Base-by-base conservation (phyloP, 1,284 basidiomycete genomes). In the Tilletiopsis washingtonensis region DNA sequence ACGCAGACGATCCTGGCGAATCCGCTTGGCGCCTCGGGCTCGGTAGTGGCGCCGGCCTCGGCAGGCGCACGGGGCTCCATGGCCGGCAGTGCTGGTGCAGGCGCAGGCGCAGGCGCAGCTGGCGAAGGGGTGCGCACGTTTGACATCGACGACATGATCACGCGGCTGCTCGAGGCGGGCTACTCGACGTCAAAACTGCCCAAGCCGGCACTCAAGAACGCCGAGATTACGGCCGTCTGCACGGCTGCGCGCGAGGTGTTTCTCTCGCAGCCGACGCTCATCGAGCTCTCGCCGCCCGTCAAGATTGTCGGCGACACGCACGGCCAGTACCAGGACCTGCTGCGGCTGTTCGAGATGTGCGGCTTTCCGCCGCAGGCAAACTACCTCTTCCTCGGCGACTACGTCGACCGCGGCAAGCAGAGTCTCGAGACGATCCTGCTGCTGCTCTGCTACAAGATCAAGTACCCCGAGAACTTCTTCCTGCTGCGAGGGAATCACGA, bases 391-490 rank as follows among this genome's bases (percentile, higher is more conserved):
- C 80, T 97, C 27, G 93, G 93, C 45, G 93, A 98, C 77, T 98
- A 98, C 68, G 94, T 99, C 62, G 94, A 99, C 76, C 81, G 94
- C 59, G 94, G 94, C 49, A 98, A 98, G 78, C 94, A 98, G 77
- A 91, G 87, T 67, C 81, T 99, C 50, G 94, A 99, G 76, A 98
- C 94, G 9, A 98, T 99, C 67, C 81, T 97, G 25, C 81, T 99
- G 42, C 79, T 99, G 29, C 79, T 98, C 32, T 97, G 91, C 76
- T 98, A 98, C 82, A 99, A 99, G 62, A 73, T 74, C 61, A 98
- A 98, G 77, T 99, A 93, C 76, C 94, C 94, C 2, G 94, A 99
- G 78, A 98, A 98, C 78, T 98, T 99, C 78, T 98, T 98, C 79
- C 79, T 99, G 26, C 78, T 99, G 42, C 82, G 94, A 64, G 94